phyloP scores from a whole-genome alignment of 2,329 filamentous ascomycete genomes.

The Coniochaeta sp. region DNA sequence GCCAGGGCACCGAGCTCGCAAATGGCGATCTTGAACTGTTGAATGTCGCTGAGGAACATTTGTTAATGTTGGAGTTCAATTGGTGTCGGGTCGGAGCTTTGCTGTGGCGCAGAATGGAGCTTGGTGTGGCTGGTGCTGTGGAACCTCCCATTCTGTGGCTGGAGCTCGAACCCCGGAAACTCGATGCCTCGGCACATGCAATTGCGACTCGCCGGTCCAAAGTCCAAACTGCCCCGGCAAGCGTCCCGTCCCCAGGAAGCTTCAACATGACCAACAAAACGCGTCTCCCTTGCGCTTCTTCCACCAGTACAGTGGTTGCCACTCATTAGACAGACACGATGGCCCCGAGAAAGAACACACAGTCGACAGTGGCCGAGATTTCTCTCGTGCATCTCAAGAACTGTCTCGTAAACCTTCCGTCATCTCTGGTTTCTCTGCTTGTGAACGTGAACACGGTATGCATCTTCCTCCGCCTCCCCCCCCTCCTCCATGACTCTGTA shows the following conservation, averaged over 20 bases:
- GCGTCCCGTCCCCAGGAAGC: background rate
- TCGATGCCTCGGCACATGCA: conserved; percentile 5
- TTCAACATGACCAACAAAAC: background rate
- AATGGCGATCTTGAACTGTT: background rate
- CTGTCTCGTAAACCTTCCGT: conserved; percentile 88
- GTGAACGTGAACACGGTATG: conserved; percentile 85
- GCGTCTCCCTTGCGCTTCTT: background rate
- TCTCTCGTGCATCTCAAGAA: conserved; percentile 84
- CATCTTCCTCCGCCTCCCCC: conserved; percentile 9
- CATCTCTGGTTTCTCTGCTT: conserved; percentile 75
- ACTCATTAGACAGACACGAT: conserved; percentile 20
- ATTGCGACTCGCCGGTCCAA: too few relatives aligned
- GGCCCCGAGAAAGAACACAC: conserved; percentile 46
- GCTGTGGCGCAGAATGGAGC: background rate
- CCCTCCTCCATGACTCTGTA: background rate
- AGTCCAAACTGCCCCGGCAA: background rate
- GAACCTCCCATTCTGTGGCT: background rate
- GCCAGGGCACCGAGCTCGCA: background rate
- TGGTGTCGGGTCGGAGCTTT: background rate
- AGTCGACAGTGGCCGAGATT: conserved; percentile 71
- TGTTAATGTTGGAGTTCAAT: background rate
- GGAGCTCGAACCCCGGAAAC: background rate
- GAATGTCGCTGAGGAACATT: background rate
- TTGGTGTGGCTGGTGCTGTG: background rate
- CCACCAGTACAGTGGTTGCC: background rate